Percentiles rank a stretch among this genome's conserved stretches.
Evolutionary conservation across 139 green algal genomes (phyloP).

Genomic region (Pleodorina starrii): DNA sequence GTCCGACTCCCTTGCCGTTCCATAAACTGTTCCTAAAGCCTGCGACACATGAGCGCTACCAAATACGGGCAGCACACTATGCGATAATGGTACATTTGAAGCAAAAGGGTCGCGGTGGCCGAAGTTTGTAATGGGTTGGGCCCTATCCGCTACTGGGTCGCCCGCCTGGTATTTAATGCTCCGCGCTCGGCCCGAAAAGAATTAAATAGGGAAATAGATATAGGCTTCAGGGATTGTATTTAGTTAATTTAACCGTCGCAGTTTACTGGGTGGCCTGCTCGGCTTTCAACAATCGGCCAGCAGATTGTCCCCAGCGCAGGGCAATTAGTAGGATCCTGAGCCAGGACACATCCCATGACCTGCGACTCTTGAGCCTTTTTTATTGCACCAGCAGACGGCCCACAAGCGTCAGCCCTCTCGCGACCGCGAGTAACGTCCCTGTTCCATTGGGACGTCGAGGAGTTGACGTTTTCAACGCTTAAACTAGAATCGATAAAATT

Average conservation of each 20-base stretch:
- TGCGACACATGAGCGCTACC: too few relatives aligned
- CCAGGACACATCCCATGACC: conserved; percentile 31
- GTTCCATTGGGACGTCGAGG: conserved; percentile 18
- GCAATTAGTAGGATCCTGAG: background rate
- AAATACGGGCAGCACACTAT: too few relatives aligned
- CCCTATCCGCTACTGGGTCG: conserved; percentile 20
- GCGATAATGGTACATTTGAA: too few relatives aligned
- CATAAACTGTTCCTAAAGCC: too few relatives aligned
- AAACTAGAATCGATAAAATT: too few relatives aligned
- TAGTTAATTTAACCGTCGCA: background rate
- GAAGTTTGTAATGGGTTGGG: too few relatives aligned
- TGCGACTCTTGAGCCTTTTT: background rate
- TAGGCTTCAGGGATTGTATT: background rate
- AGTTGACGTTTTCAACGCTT: too few relatives aligned
- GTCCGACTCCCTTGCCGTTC: too few relatives aligned
- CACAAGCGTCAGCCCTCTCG: background rate
- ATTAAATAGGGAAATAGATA: background rate
- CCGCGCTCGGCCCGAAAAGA: background rate
- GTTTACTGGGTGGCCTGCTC: conserved; percentile 14
- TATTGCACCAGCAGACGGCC: background rate
- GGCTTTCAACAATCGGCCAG: conserved; percentile 28
- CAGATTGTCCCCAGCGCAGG: background rate
- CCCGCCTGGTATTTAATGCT: background rate
- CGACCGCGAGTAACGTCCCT: conserved; percentile 31
- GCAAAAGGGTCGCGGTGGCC: too few relatives aligned